These are phyloP conservation scores for Colletotrichum falcatum DNA, from an alignment of 2,329 filamentous ascomycete genomes.

Conservation along the genomic window DNA sequence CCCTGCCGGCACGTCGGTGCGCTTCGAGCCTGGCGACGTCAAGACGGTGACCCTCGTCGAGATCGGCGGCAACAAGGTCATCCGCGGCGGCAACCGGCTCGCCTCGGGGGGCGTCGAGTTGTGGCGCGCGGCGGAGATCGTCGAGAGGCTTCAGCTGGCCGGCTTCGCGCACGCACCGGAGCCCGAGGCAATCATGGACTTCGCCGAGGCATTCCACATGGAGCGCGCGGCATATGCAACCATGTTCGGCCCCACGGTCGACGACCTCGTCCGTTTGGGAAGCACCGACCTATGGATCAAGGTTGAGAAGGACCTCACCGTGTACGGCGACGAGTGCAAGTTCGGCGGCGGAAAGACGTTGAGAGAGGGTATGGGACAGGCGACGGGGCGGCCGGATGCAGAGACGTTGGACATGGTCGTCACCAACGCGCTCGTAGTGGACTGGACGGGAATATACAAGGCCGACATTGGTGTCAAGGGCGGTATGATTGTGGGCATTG, in stretches of 20 bases:
- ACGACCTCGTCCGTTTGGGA: constrained; percentile 85
- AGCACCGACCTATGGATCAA: constrained; percentile 90
- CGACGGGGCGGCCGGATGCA: constrained; percentile 77
- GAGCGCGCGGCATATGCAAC: constrained; percentile 81
- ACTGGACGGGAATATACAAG: constrained; percentile 95
- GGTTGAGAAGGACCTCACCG: constrained; percentile 87
- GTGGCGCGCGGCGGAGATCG: constrained; percentile 72
- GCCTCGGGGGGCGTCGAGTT: constrained; percentile 79
- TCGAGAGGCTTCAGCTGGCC: constrained; percentile 73
- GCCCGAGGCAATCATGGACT: constrained; percentile 64
- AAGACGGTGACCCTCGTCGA: constrained; percentile 92
- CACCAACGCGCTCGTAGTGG: constrained; percentile 89
- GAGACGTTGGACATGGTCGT: constrained; percentile 87
- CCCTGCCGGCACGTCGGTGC: constrained; percentile 88
- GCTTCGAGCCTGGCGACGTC: constrained; percentile 93
- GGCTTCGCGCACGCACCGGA: constrained; percentile 85
- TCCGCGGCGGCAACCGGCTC: constrained; percentile 85
- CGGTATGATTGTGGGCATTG: constrained; percentile 87
- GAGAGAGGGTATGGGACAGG: constrained; percentile 95
- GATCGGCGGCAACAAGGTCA: constrained; percentile 83
- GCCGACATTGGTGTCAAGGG: constrained; percentile 95
- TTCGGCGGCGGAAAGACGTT: constrained; percentile 96
- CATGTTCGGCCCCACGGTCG: constrained; percentile 95
- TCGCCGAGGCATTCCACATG: constrained; percentile 75
- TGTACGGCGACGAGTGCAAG: constrained; percentile 92